These are phyloP conservation scores for Vanrija pseudolonga DNA, from an alignment of 1,284 basidiomycete genomes.

Conservation along the genomic window DNA sequence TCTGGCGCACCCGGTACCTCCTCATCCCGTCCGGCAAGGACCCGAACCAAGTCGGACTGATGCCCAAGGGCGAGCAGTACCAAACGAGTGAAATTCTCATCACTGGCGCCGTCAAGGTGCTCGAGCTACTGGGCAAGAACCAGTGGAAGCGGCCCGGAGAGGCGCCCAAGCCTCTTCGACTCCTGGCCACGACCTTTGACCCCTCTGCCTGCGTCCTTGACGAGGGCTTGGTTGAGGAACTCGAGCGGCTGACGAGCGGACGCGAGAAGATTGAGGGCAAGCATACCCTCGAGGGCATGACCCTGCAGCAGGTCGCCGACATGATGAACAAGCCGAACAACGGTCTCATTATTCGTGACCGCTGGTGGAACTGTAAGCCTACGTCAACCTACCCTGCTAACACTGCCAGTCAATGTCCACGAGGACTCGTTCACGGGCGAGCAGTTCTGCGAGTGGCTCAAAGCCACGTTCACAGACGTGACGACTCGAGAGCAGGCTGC, in stretches of 20 bases:
- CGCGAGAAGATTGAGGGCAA: constrained; percentile 31
- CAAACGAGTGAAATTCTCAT: constrained; percentile 84
- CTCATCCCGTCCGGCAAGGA: constrained; percentile 77
- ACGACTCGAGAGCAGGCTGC: constrained; percentile 69
- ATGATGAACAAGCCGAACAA: constrained; percentile 46
- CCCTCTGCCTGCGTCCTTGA: constrained; percentile 74
- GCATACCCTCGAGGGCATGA: constrained; percentile 40
- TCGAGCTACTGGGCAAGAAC: constrained; percentile 76
- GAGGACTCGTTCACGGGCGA: constrained; percentile 76
- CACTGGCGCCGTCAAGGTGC: constrained; percentile 84
- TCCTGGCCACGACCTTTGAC: constrained; percentile 74
- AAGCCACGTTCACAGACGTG: constrained; percentile 78
- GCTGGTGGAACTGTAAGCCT: constrained; percentile 45
- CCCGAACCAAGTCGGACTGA: constrained; percentile 52
- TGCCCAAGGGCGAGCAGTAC: constrained; percentile 64
- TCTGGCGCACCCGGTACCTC: constrained; percentile 94
- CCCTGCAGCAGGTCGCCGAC: constrained; percentile 35
- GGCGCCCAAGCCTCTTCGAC: constrained; percentile 56
- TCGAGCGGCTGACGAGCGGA: constrained; percentile 61
- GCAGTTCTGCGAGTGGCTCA: constrained; percentile 81
- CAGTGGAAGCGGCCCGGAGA: constrained; percentile 70
- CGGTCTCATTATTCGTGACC: constrained; percentile 42
- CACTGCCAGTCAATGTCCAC: constrained; percentile 17
- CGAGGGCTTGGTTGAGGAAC: constrained; percentile 67
- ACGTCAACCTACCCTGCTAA: background rate